Evolutionary conservation across 2,329 filamentous ascomycete genomes (phyloP).

Genomic region (Colletotrichum sp.): DNA sequence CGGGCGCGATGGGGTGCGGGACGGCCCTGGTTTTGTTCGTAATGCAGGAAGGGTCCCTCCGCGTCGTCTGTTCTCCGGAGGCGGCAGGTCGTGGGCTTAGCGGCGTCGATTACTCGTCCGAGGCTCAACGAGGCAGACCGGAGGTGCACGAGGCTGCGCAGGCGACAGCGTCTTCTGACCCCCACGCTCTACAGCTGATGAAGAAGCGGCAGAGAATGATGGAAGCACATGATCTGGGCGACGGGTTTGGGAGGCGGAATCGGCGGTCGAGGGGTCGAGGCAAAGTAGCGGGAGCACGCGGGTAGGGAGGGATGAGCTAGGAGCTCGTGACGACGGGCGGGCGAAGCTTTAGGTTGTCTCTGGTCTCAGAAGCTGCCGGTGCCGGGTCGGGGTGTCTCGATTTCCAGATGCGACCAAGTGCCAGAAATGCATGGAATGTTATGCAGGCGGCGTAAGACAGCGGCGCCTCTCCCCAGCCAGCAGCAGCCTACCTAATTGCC

Average conservation of each 20-base stretch:
- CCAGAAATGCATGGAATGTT: not conserved
- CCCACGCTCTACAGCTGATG: slow-evolving; percentile 19
- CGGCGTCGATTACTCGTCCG: not conserved
- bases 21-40: slow-evolving; percentile 6
- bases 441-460: not conserved
- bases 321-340: slow-evolving; percentile 15
- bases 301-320: not conserved
- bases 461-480: not conserved
- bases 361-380: slow-evolving; percentile 8
- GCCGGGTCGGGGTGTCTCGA: not conserved
- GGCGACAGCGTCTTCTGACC: slow-evolving; percentile 19
- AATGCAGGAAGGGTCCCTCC: not conserved
- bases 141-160: slow-evolving; percentile 10
- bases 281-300: slow-evolving; percentile 12
- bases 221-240: slow-evolving; percentile 17
- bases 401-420: slow-evolving; percentile 3
- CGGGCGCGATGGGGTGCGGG: not conserved
- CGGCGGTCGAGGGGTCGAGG: not conserved
- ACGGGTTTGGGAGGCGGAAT: not conserved
- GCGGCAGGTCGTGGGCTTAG: not conserved
- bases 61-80: not conserved
- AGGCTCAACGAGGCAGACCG: not conserved
- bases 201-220: not conserved
- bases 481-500: not conserved
- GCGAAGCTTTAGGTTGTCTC: slow-evolving; percentile 10